Conservation (phyloP, 2,329 filamentous ascomycete genomes). For the Botryotinia globosa region DNA sequence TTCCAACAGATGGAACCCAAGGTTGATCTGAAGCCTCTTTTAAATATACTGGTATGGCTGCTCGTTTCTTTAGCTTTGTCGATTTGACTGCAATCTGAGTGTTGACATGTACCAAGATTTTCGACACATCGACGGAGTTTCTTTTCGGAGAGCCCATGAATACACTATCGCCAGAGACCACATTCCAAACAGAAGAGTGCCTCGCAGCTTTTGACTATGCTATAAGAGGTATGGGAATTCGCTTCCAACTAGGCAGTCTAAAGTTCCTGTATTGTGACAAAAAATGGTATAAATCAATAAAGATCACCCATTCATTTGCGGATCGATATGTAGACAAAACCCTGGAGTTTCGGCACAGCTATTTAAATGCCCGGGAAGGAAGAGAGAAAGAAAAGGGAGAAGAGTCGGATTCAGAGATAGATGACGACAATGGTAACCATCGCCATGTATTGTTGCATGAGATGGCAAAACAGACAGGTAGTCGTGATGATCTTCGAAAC, state of each 20-base stretch:
- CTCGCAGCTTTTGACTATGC: not conserved
- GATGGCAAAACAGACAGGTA: conserved; percentile 1
- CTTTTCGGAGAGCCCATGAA: not conserved
- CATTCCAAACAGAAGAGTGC: not conserved
- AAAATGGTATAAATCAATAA: not conserved
- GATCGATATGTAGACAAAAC: not conserved
- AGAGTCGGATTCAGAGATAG: not conserved
- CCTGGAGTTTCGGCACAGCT: not conserved
- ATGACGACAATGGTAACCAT: not conserved
- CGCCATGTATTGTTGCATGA: not conserved
- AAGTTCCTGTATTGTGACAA: not conserved
- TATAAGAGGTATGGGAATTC: not conserved
- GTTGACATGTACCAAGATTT: not conserved
- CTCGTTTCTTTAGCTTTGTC: not conserved
- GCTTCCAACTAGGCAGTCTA: not conserved
- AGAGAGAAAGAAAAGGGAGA: not conserved
- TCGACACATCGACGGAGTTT: not conserved
- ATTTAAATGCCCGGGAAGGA: not conserved
- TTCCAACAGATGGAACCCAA: not conserved
- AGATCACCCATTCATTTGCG: not conserved
- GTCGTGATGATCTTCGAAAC: not conserved
- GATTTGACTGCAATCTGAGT: not conserved
- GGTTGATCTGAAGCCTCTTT: not conserved
- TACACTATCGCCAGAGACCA: not conserved
- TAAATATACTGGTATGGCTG: not conserved